Conservation (phyloP, 257 asterid genomes). For the Lycium ferocissimum region DNA sequence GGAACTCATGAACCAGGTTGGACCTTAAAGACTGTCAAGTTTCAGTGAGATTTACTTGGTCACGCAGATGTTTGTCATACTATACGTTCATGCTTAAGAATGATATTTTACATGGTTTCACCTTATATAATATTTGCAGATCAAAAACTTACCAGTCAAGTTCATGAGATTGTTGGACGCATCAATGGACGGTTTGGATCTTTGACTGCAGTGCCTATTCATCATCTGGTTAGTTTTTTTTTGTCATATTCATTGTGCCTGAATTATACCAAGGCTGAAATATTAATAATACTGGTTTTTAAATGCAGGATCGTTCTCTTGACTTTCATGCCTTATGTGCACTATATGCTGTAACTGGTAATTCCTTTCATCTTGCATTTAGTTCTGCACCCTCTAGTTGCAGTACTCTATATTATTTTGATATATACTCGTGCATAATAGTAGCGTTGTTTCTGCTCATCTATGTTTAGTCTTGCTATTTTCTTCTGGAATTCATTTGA, state of each 20-base stretch:
- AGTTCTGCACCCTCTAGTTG: neutral
- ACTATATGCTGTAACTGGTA: slow-evolving; percentile 95
- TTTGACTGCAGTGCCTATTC: slow-evolving; percentile 89
- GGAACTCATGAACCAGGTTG: neutral
- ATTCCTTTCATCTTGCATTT: slow-evolving; percentile 29
- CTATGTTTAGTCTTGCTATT: neutral
- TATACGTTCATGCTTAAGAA: neutral
- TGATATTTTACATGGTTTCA: slow-evolving; percentile 30
- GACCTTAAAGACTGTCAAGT: neutral
- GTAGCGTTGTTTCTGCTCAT: neutral
- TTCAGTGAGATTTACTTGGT: slow-evolving; percentile 27
- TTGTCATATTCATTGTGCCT: neutral
- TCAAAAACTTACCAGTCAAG: slow-evolving; percentile 97
- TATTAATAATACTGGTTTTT: slow-evolving; percentile 6
- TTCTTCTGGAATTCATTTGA: slow-evolving; percentile 4
- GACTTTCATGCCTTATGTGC: slow-evolving; percentile 93
- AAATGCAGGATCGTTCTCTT: slow-evolving; percentile 92
- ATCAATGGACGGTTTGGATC: slow-evolving; percentile 97
- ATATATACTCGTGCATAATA: neutral
- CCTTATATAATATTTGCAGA: slow-evolving; percentile 54
- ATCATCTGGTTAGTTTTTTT: slow-evolving; percentile 80
- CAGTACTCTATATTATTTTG: neutral
- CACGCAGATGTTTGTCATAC: neutral
- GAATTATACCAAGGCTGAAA: neutral
- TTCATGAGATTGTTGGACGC: slow-evolving; percentile 98